Percentiles rank a stretch among this genome's conserved stretches.
phyloP scores from a whole-genome alignment of 495 filamentous ascomycete species.

The Cercophora scortea region DNA sequence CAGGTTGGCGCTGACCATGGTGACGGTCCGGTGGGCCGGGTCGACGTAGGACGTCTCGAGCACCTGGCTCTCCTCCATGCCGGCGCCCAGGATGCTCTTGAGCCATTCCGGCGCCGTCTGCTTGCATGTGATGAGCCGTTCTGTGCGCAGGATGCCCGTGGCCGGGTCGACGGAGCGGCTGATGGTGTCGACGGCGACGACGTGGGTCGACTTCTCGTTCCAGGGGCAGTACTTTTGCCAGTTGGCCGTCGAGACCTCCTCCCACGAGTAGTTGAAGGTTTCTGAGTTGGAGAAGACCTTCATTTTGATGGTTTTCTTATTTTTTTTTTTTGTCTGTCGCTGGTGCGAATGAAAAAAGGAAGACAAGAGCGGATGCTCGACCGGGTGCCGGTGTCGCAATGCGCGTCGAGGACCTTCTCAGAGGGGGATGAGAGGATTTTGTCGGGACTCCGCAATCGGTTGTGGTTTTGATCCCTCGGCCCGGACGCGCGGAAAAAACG shows the following conservation, averaged over 20 bases:
- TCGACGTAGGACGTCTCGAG: slow-evolving; percentile 96
- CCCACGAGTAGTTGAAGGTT: slow-evolving; percentile 96
- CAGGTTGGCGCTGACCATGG: slow-evolving; percentile 88
- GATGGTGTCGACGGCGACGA: slow-evolving; percentile 89
- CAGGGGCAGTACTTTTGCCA: slow-evolving; percentile 98
- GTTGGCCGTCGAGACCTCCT: slow-evolving; percentile 97
- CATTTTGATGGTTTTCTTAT: slow-evolving; percentile 45
- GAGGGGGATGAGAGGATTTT: no score
- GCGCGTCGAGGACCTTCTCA: no score
- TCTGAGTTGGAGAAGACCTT: slow-evolving; percentile 86
- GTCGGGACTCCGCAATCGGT: no score
- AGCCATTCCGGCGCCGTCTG: slow-evolving; percentile 89
- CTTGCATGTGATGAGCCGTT: slow-evolving; percentile 91
- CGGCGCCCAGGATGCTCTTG: slow-evolving; percentile 59
- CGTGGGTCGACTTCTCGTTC: slow-evolving; percentile 93
- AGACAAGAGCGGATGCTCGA: no score
- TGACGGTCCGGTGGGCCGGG: slow-evolving; percentile 70
- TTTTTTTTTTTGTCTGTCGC: no score
- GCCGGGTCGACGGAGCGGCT: slow-evolving; percentile 67
- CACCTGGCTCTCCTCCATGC: slow-evolving; percentile 66
- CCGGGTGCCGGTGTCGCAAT: no score
- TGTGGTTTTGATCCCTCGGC: no score
- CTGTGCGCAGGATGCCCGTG: slow-evolving; percentile 89
- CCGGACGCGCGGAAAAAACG: not conserved
- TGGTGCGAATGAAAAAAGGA: no score